These are phyloP conservation scores for Fusarium chuoi DNA, from an alignment of 2,329 filamentous ascomycete species.

Conservation along the genomic window DNA sequence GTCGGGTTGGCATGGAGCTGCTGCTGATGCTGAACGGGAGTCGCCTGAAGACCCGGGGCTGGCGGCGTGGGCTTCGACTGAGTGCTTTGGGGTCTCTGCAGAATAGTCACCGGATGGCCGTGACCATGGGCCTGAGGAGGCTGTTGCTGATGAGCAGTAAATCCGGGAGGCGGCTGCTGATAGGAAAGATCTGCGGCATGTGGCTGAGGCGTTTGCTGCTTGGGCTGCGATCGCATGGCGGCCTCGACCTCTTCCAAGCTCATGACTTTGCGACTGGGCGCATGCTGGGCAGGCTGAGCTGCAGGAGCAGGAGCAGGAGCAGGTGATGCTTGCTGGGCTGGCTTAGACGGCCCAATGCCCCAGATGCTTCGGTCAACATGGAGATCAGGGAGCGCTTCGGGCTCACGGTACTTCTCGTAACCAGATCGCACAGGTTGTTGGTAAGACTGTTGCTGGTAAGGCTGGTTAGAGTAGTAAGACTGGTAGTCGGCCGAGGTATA, in stretches of 20 bases:
- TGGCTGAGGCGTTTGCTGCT: conserved; percentile 57
- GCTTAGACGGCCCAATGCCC: conserved; percentile 74
- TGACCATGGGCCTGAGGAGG: conserved; percentile 50
- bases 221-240: conserved; percentile 80
- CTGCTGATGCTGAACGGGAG: conserved; percentile 50
- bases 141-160: conserved; percentile 44
- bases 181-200: conserved; percentile 44
- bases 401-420: conserved; percentile 90
- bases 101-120: conserved; percentile 63
- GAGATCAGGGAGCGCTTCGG: conserved; percentile 86
- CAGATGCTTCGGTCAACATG: conserved; percentile 94
- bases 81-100: conserved; percentile 63
- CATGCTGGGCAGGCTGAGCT: conserved; percentile 35
- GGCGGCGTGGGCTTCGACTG: conserved; percentile 54
- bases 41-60: conserved; percentile 44
- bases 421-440: conserved; percentile 77
- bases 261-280: conserved; percentile 79
- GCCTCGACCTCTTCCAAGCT: conserved; percentile 97
- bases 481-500: conserved; percentile 52
- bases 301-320: conserved; percentile 42
- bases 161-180: conserved; percentile 42
- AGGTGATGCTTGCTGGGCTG: conserved; percentile 48
- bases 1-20: conserved; percentile 66
- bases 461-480: conserved; percentile 38
- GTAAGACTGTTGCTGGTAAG: conserved; percentile 32